Base-by-base conservation (phyloP, 164 flowering plant genomes). In the Chimonanthus praecox region DNA sequence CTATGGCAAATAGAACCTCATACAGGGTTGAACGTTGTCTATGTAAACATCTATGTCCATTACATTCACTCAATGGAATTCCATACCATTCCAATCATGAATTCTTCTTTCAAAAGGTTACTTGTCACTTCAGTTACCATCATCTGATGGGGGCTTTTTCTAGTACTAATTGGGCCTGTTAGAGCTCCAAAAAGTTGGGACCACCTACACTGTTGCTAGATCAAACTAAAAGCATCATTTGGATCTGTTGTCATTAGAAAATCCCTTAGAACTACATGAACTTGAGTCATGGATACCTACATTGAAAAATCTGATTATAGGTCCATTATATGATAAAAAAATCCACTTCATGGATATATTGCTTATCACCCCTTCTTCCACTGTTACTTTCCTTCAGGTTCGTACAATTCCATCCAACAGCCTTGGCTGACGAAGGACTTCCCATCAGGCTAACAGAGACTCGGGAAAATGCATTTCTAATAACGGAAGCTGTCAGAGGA, bases 401-500 rank as follows among this genome's bases (percentile, higher is more conserved):
- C 80, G 98, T 95, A 77, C 99, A 95, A 83, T 95, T 95, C 79
- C 99, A 95, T 78, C 99, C 98, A 48, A 95, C 99, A 47, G 98
- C 99, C 62, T 86, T 95, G 72, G 98, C 99, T 49, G 98, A 93
- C 71, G 94, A 91, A 81, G 99, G 98, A 44, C 96, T 93, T 75
- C 96, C 99, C 7, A 67, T 83, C 33, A 83, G 76, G 80, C 92
- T 91, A 69, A 79, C 63, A 58, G 83, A 85, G 68, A 58, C 82
- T 16, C 85, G 97, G 54, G 97, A 93, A 76, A 95, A 95, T 80
- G 92, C 97, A 70, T 95, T 95, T 81, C 89, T 95, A 65, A 92
- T 95, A 72, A 90, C 99, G 18, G 99, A 95, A 82, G 99, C 99
- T 47, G 96, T 95, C 10, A 83, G 99, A 69, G 99, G 99, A n/a